Conservation (phyloP, 331 rosid genomes). For the Acacia pycnantha region DNA sequence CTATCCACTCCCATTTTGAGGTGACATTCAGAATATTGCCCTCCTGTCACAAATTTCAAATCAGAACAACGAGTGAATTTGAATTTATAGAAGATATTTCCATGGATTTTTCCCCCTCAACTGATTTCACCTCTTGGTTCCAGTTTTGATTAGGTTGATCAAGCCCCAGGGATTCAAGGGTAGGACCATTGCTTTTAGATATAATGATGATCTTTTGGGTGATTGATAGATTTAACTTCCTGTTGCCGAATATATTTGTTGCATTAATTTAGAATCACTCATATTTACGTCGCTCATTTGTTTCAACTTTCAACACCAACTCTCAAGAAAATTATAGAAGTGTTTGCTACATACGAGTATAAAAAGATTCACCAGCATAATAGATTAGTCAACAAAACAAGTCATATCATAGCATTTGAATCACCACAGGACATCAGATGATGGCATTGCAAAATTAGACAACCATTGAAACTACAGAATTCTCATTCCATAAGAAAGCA, state of each 20-base stretch:
- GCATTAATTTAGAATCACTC: too few species aligned
- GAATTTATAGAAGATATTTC: not conserved
- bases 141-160: not conserved
- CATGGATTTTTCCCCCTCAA: not conserved
- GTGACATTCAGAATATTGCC: not conserved
- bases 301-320: not conserved
- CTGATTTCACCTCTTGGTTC: not conserved
- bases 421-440: not conserved
- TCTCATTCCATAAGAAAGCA: not conserved
- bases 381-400: not conserved
- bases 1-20: not conserved
- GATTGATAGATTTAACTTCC: not conserved
- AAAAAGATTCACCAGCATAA: not conserved
- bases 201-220: not conserved
- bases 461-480: not conserved
- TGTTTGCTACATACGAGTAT: not conserved
- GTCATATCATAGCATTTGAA: not conserved
- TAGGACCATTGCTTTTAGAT: not conserved
- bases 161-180: not conserved
- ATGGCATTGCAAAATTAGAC: not conserved
- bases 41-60: not conserved
- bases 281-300: not conserved
- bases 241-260: not conserved
- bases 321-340: not conserved
- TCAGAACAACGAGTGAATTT: not conserved